Conservation (phyloP, 164 flowering plant species). For the Tetracentron sinense region DNA sequence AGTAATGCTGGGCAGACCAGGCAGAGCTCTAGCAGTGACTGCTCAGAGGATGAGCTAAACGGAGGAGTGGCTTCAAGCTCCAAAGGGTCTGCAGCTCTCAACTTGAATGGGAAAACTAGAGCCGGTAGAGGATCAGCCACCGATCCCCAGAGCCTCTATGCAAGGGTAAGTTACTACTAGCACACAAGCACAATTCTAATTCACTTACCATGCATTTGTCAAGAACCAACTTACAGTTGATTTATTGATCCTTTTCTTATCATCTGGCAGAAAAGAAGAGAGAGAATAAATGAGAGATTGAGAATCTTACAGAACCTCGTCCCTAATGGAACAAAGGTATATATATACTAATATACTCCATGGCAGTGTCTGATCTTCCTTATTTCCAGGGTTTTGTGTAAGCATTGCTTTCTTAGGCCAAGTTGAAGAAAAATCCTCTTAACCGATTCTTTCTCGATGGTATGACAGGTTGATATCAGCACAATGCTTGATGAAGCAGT, state of each 20-base stretch:
- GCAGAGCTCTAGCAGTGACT: constrained; percentile 45
- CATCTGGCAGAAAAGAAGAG: constrained; percentile 81
- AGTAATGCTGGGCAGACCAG: constrained; percentile 20
- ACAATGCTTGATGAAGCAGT: constrained; percentile 99
- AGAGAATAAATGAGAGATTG: constrained; percentile 78
- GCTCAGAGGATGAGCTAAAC: constrained; percentile 57
- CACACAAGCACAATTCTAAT: background rate
- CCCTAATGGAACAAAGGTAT: constrained; percentile 94
- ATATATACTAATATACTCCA: constrained; percentile 9
- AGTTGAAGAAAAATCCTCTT: background rate
- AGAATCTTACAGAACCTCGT: constrained; percentile 77
- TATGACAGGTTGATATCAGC: constrained; percentile 81
- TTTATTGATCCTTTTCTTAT: background rate
- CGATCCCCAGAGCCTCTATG: constrained; percentile 96
- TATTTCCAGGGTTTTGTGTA: background rate
- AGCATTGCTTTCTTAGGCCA: background rate
- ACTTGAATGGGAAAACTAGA: constrained; percentile 49
- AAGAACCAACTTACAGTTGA: background rate
- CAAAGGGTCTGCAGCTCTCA: constrained; percentile 23
- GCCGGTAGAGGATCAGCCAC: constrained; percentile 78
- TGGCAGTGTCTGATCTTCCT: background rate
- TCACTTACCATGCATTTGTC: background rate
- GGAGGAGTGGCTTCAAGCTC: constrained; percentile 22
- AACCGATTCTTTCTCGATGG: background rate
- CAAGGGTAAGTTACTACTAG: constrained; percentile 51